Percentiles rank a stretch among this genome's conserved stretches.
Evolutionary conservation across 768 basidiomycete species (phyloP).

Genomic region (Scleroderma citrinum): DNA sequence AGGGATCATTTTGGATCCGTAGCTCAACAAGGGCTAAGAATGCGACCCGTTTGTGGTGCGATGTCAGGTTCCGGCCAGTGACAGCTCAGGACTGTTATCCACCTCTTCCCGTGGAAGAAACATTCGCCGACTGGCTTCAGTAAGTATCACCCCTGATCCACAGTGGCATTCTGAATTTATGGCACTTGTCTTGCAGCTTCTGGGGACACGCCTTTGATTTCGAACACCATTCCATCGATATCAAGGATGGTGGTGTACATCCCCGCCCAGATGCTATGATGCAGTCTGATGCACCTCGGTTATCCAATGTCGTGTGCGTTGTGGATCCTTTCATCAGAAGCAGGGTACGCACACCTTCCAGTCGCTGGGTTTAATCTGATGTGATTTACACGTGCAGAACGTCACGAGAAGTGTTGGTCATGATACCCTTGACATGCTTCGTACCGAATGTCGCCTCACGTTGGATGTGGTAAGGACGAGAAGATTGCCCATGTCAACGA

Average conservation of each 20-base stretch:
- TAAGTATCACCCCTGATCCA: slow-evolving; percentile 20
- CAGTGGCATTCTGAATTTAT: neutral
- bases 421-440: slow-evolving; percentile 1
- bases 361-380: neutral
- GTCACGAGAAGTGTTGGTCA: slow-evolving; percentile 9
- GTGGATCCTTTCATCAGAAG: slow-evolving; percentile 37
- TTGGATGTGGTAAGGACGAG: slow-evolving; percentile 34
- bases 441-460: neutral
- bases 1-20: slow-evolving; percentile 30
- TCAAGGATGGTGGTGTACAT: slow-evolving; percentile 38
- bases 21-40: slow-evolving; percentile 4
- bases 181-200: no score
- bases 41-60: slow-evolving; percentile 21
- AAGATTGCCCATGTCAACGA: neutral
- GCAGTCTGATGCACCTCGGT: neutral
- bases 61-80: slow-evolving; percentile 22
- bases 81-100: slow-evolving; percentile 9
- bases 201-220: slow-evolving; percentile 39
- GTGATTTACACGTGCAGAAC: slow-evolving; percentile 13
- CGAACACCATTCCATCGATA: slow-evolving; percentile 25
- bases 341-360: slow-evolving; percentile 24
- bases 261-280: slow-evolving; percentile 9
- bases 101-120: slow-evolving; percentile 12
- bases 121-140: slow-evolving; percentile 39
- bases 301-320: slow-evolving; percentile 18